Base-by-base conservation (phyloP, 352 stramenopile genomes). In the Globisporangium cylindrosporum region DNA sequence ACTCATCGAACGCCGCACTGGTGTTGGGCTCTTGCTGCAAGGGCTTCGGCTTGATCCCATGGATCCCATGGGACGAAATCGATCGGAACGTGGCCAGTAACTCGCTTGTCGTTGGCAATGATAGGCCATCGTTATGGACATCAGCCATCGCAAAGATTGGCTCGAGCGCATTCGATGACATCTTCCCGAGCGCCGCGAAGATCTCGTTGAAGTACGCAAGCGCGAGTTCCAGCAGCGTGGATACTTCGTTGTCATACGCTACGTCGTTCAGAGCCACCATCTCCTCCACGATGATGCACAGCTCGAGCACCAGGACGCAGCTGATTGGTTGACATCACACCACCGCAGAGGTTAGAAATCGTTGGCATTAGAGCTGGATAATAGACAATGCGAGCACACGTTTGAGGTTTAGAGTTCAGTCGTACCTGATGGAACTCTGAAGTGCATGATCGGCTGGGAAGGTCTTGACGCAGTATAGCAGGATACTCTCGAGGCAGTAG, bases 221-320 rank as follows among this genome's bases (percentile, higher is more conserved):
- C 4, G 71, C 64, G 25, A 76, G 62, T 20, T 76, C 62, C 9
- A 74, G 48, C 51, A 74, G 22, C 18, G 32, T 53, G 4, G 48
- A 67, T 22, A 25, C 32, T 41, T 49, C 34, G 7, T 9, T 59
- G 38, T 56, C 43, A 29, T 24, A 9, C 20, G 29, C 1, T 4
- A 49, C 10, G 67, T 68, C 53, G 27, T 73, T 74, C 22, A 73
- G n/a, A 9, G 27, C 24, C 22, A 82, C 8, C 1, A 77, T 43
- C 70, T 93, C 82, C 64, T 80, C 77, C 8, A 89, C 27, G 41
- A 93, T 82, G 32, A 82, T 83, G 36, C 80, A 82, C 7, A 87
- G 73, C 49, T 94, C 87, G 32, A 88, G 85, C 59, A 87, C 58
- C 46, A 92, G 58, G 25, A 94, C 84, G 43, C 80, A 93, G 27